phyloP scores from a whole-genome alignment of 768 basidiomycete genomes.

The Tricholoma matsutake region DNA sequence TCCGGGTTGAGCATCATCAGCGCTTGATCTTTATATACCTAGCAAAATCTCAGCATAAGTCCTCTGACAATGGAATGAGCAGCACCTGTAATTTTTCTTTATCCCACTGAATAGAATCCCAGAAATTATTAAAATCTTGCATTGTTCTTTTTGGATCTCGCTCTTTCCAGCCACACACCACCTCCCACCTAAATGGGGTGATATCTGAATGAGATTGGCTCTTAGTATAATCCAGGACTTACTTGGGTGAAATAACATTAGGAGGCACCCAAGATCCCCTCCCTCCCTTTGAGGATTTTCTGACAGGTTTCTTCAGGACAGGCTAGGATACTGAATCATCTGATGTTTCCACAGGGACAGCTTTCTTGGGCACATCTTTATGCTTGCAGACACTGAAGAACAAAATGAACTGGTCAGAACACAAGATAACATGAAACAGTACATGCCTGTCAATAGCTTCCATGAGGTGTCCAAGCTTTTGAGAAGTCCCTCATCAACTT shows the following conservation, averaged over 20 bases:
- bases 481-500: not conserved
- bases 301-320: not conserved
- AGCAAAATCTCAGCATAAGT: not conserved
- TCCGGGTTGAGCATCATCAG: too few relatives aligned
- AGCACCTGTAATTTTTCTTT: not conserved
- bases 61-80: not conserved
- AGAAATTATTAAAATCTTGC: not conserved
- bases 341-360: not conserved
- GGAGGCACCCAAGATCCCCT: not conserved
- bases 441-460: not conserved
- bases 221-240: not conserved
- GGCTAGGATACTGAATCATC: not conserved
- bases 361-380: too few relatives aligned
- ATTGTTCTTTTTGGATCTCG: not conserved
- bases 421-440: not conserved
- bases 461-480: not conserved
- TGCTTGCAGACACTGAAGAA: not conserved
- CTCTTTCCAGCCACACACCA: not conserved
- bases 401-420: not conserved
- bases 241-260: not conserved
- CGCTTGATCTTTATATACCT: not conserved
- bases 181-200: not conserved
- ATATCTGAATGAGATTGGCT: not conserved
- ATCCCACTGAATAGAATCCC: not conserved
- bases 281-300: not conserved